phyloP scores from a whole-genome alignment of 2,329 filamentous ascomycete genomes.

The Colletotrichum nymphaeae region DNA sequence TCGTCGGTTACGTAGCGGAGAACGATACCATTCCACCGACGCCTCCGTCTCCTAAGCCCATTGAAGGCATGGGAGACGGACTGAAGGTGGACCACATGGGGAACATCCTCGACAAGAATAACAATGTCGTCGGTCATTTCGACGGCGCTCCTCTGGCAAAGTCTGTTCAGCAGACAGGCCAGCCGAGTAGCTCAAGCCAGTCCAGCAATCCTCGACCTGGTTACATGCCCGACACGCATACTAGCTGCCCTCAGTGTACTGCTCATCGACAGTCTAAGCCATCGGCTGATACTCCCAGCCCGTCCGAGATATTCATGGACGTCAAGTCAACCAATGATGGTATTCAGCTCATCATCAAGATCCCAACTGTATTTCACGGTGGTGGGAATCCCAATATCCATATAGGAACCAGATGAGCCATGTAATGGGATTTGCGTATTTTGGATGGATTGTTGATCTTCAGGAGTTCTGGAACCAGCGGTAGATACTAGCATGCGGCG shows the following conservation, averaged over 20 bases:
- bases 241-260: conserved; percentile 40
- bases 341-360: conserved; percentile 68
- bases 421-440: conserved; percentile 1
- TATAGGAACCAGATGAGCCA: conserved; percentile 39
- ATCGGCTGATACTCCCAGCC: conserved; percentile 50
- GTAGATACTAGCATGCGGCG: conserved; percentile 29
- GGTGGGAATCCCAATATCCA: conserved; percentile 45
- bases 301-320: conserved; percentile 67
- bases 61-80: conserved; percentile 50
- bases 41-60: conserved; percentile 41
- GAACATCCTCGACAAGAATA: conserved; percentile 58
- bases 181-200: background rate
- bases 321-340: conserved; percentile 69
- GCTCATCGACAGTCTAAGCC: conserved; percentile 42
- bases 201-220: conserved; percentile 7
- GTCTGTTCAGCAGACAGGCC: conserved; percentile 54
- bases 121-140: conserved; percentile 60
- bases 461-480: conserved; percentile 30
- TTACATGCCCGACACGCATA: conserved; percentile 40
- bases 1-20: conserved; percentile 58
- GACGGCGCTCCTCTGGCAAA: conserved; percentile 48
- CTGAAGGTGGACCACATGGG: conserved; percentile 56
- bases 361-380: conserved; percentile 64
- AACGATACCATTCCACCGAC: conserved; percentile 47
- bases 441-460: conserved; percentile 1